Evolutionary conservation across 1,139 yeast species (phyloP).

Genomic region (Candida tropicalis): DNA sequence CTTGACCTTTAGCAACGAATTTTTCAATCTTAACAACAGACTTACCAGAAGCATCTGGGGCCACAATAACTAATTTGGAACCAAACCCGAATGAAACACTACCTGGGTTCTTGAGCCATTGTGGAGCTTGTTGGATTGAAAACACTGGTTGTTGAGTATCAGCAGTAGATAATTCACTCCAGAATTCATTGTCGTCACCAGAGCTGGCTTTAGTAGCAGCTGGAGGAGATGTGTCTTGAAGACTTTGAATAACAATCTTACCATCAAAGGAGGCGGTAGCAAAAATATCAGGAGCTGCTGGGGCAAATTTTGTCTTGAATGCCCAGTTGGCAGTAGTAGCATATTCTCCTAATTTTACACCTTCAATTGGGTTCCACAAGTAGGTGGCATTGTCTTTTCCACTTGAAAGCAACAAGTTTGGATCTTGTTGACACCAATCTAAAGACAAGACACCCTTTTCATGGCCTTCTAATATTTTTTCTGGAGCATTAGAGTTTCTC

Average conservation of each 20-base stretch:
- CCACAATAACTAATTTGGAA: slow-evolving; percentile 74
- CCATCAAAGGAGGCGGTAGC: slow-evolving; percentile 96
- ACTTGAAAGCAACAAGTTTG: slow-evolving; percentile 75
- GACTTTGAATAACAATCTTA: slow-evolving; percentile 76
- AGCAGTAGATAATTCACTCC: slow-evolving; percentile 76
- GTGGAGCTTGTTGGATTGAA: slow-evolving; percentile 77
- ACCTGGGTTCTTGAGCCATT: slow-evolving; percentile 80
- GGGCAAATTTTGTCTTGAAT: slow-evolving; percentile 85
- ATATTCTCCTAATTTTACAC: slow-evolving; percentile 76
- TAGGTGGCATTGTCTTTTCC: slow-evolving; percentile 90
- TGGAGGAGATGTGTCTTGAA: slow-evolving; percentile 79
- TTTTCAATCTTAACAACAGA: slow-evolving; percentile 54
- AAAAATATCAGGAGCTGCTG: slow-evolving; percentile 83
- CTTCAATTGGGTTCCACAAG: slow-evolving; percentile 86
- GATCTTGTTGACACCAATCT: slow-evolving; percentile 93
- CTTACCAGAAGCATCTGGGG: slow-evolving; percentile 41
- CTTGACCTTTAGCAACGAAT: slow-evolving; percentile 41
- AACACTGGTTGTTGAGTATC: slow-evolving; percentile 77
- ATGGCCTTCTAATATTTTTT: slow-evolving; percentile 74
- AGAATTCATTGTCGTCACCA: slow-evolving; percentile 69
- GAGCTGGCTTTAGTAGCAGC: slow-evolving; percentile 48
- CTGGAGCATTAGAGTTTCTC: slow-evolving; percentile 90
- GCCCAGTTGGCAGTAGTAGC: slow-evolving; percentile 96
- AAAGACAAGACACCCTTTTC: slow-evolving; percentile 84
- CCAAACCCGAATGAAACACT: slow-evolving; percentile 92